A percentile compares a stretch with the other conserved stretches of the same genome.
phyloP scores from a whole-genome alignment of 176 grass and related monocot genomes.

The Ananas comosus region DNA sequence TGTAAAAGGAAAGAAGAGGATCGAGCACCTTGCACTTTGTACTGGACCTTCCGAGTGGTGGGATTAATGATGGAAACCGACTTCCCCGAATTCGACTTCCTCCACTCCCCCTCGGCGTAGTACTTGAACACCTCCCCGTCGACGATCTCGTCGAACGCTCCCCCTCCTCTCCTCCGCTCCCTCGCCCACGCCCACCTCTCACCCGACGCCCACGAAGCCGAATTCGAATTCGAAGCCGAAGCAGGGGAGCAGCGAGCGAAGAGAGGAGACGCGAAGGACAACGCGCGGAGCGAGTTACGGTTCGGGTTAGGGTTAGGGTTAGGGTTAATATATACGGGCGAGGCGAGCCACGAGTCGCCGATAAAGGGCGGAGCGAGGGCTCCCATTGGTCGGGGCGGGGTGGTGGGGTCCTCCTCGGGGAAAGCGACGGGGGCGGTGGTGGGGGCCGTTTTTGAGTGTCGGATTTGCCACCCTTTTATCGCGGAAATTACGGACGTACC shows the following conservation, averaged over 20 bases:
- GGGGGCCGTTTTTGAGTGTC: background rate
- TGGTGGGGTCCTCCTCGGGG: background rate
- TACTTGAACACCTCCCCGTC: slow-evolving; percentile 80
- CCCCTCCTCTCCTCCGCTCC: background rate
- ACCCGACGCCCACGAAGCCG: background rate
- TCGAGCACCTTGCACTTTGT: slow-evolving; percentile 70
- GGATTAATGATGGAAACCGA: slow-evolving; percentile 92
- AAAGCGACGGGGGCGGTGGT: background rate
- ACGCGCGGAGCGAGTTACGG: background rate
- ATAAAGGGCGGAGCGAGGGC: background rate
- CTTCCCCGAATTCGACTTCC: slow-evolving; percentile 64
- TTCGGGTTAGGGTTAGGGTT: no score
- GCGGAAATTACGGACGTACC: background rate
- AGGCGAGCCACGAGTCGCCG: slow-evolving; percentile 15
- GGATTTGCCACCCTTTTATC: background rate
- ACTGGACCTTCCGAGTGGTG: slow-evolving; percentile 72
- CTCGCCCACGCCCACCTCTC: no score
- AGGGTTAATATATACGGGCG: slow-evolving; percentile 5
- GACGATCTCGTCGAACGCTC: slow-evolving; percentile 53
- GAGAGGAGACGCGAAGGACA: background rate
- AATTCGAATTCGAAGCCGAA: background rate
- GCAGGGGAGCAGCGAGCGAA: background rate
- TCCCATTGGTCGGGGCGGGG: background rate
- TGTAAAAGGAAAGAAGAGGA: background rate
- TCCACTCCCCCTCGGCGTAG: slow-evolving; percentile 91